A percentile compares a stretch with the other conserved stretches of the same genome.
phyloP scores from a whole-genome alignment of 2,329 filamentous ascomycete species.

The Lachnum nothofagi region DNA sequence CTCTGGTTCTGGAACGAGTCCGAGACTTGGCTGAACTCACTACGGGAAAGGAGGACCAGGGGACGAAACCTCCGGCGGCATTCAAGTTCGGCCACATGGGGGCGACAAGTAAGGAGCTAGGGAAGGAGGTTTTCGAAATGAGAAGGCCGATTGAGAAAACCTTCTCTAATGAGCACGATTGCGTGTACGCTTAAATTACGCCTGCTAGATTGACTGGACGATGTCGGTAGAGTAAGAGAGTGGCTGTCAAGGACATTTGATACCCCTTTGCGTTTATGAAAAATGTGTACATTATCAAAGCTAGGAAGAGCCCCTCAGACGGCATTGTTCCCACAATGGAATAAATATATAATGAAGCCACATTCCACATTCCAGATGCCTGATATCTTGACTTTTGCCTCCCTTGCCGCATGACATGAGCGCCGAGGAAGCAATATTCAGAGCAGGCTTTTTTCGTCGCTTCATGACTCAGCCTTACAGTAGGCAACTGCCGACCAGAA shows the following conservation, averaged over 20 bases:
- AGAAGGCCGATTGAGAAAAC: slow-evolving; percentile 26
- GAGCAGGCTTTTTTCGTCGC: not conserved
- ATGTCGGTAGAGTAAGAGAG: slow-evolving; percentile 1
- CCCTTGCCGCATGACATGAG: too few species aligned
- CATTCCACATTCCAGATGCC: too few species aligned
- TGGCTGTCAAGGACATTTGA: not conserved
- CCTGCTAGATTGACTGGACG: not conserved
- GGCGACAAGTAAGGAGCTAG: slow-evolving; percentile 2
- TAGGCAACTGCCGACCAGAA: not conserved
- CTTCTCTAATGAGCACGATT: slow-evolving; percentile 39
- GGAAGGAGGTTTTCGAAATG: slow-evolving; percentile 22
- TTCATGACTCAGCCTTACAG: not conserved
- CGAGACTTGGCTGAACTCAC: slow-evolving; percentile 17
- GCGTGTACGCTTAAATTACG: slow-evolving; percentile 23
- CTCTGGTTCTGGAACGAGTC: slow-evolving; percentile 22
- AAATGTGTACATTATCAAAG: not conserved
- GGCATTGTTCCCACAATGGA: too few species aligned
- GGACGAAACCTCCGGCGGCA: slow-evolving; percentile 4
- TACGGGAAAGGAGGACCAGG: slow-evolving; percentile 7
- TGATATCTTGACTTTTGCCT: too few species aligned
- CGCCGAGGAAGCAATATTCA: not conserved
- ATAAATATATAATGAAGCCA: too few species aligned
- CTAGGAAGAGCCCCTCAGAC: too few species aligned
- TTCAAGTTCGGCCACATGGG: slow-evolving; percentile 12
- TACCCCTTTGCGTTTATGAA: not conserved